Evolutionary conservation across 257 asterid species (phyloP), one percentile per base, ranked within the genome.

Genomic region (Ocimum tenuiflorum): DNA sequence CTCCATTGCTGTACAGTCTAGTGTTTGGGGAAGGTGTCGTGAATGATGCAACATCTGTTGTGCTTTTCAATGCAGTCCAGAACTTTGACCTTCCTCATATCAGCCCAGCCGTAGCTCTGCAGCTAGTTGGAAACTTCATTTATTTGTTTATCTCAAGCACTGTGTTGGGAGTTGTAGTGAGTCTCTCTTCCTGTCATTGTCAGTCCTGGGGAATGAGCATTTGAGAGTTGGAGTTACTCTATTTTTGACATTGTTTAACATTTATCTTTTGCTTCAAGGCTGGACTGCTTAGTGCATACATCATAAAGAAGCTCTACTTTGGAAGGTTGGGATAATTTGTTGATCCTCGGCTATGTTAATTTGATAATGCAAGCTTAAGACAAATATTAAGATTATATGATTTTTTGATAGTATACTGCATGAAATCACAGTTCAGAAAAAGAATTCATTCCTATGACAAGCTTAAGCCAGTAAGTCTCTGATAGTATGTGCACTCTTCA

Each of bases 21-120:
- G 99, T 94, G 33, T 92, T 92, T 47, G 99, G 99, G 73, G 99
- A 92, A 86, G 97, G 99, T 10, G 99, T 92, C 22, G 99, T 94
- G 53, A 94, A 94, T 73, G 97, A 94, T 60, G 99, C 97, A 70
- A 94, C 99, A 68, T 94, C 99, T 29, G 91, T 94, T 36, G 99
- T 94, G 80, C 84, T 94, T 49, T 94, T 94, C 81, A 94, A 94
- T 70, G 99, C 99, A 20, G 89, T 94, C 82, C 94, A 94, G 83
- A 80, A 76, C 86, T 86, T 94, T 60, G 99, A 94, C 81, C 82
- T 94, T 35, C 79, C 95, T 74, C 82, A 87, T 73, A 79, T 94
- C 77, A 85, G 20, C 77, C 17, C 95, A 5, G 15, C 62, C 45
- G 61, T 73, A 45, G 92, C 80, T 78, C 82, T 94, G 48, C 60